Evolutionary conservation across 1,139 yeast species (phyloP), one percentile per base, ranked within the genome.

Genomic region (Pichia terricola): DNA sequence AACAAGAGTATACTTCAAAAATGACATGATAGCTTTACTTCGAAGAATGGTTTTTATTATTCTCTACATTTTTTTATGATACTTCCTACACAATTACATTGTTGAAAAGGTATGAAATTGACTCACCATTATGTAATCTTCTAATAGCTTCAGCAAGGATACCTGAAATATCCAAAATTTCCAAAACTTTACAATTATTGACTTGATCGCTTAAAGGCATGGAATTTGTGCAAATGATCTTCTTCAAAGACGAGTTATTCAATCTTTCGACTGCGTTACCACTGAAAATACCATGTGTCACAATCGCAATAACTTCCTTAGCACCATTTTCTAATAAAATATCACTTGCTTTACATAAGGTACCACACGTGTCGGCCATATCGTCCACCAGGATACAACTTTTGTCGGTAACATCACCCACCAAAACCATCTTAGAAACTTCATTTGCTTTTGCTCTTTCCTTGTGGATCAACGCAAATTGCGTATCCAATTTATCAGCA

Each of bases 291-390:
- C 94, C 94, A 58, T 82, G 91, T 0, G 89, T 82, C 3, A 82
- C 88, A 49, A 83, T 79, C 3, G 89, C 86, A 49, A 81, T 73
- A 35, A 82, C 91, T 53, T 78, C 76, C 49, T 76, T 72, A n/a
- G 91, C 91, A 35, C 83, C 81, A 45, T 74, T 73, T 6, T 66
- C 71, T 38, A 58, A 44, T 45, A 77, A 66, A 37, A 82, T 75
- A 46, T 81, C 85, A 7, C 87, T 81, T 1, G 91, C 91, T 57
- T 82, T 82, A 51, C 81, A 82, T 50, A 82, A 66, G 3, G 91
- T 82, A 40, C 91, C 91, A 64, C 91, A 82, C 4, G 91, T 83
- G 58, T 83, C 91, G 27, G 89, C 89, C 85, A 83, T 82, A 59
- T 83, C 94, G 59, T 83, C 94, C 36, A 83, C 77, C 52, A 83